Evolutionary conservation across 1,284 basidiomycete genomes (phyloP).

Genomic region (Tylopilus sp.): DNA sequence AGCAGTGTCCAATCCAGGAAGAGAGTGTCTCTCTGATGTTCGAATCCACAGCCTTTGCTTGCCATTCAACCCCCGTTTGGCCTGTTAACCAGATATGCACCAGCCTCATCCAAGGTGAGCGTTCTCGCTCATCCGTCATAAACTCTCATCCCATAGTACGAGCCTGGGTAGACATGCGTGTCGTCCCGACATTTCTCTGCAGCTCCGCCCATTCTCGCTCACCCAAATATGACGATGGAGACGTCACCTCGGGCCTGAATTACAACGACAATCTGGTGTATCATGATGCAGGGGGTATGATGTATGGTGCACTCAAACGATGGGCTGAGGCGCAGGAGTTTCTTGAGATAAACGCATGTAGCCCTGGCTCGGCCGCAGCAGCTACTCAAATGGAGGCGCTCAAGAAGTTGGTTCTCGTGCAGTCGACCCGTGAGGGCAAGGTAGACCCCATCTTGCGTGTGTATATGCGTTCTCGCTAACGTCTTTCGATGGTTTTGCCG

Average conservation of each 20-base stretch:
- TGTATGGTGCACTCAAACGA: slow-evolving; percentile 53
- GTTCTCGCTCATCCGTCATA: slow-evolving; percentile 5
- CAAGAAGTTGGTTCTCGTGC: slow-evolving; percentile 75
- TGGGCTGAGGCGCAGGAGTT: slow-evolving; percentile 67
- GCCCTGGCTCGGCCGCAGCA: slow-evolving; percentile 59
- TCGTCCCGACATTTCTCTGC: slow-evolving; percentile 47
- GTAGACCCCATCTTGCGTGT: slow-evolving; percentile 32
- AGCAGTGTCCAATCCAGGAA: slow-evolving; percentile 16
- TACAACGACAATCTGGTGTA: too few species aligned
- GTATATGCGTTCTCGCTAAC: slow-evolving; percentile 1
- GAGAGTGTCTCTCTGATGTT: slow-evolving; percentile 10
- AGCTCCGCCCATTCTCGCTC: too few species aligned
- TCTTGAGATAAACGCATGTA: slow-evolving; percentile 71
- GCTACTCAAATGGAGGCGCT: too few species aligned
- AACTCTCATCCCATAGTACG: neutral
- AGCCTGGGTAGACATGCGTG: slow-evolving; percentile 36
- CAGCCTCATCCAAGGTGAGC: too few species aligned
- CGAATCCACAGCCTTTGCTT: slow-evolving; percentile 37
- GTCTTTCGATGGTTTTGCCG: slow-evolving; percentile 41
- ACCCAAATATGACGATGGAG: too few species aligned
- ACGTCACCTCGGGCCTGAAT: too few species aligned
- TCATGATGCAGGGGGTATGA: slow-evolving; percentile 61
- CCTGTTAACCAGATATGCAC: slow-evolving; percentile 59
- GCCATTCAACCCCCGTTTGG: slow-evolving; percentile 54
- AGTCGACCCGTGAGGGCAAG: slow-evolving; percentile 69